Evolutionary conservation across 2,329 filamentous ascomycete species (phyloP), one percentile per base, ranked within the genome.

Genomic region (Colletotrichum lindemuthianum): DNA sequence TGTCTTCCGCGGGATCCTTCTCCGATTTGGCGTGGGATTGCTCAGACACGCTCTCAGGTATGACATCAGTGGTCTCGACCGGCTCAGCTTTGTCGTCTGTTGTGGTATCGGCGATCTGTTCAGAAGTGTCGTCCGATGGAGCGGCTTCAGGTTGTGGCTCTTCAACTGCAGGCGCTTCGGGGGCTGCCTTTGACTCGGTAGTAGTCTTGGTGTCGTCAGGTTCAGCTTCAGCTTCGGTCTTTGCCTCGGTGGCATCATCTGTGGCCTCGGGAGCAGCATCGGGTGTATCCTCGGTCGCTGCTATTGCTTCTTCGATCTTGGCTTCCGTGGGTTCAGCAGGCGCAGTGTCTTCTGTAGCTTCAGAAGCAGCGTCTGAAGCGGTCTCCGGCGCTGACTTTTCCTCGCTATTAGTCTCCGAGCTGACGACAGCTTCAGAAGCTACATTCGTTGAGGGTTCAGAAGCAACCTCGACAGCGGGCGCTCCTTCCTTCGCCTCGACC

Each of bases 1-100:
- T 11, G 4, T 51, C 53, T 54, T 54, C 59, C 33, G 41, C 12
- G 39, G 7, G 12, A 36, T 32, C 44, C 33, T 48, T 24, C 10
- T 56, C 51, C 13, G 44, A 34, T 52, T 48, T 47, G 24, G 32
- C 45, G 39, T 56, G 58, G 10, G 10, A 4, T 5, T 34, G n/a
- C 9, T 32, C 51, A 10, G 45, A 36, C 36, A 51, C 44, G n/a
- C 47, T 47, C 11, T 51, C 32, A 2, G 2, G 10, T 8, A 8
- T 34, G 6, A 24, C 50, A 9, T 12, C n/a, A 4, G 11, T 15
- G 2, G n/a, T 37, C 24, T 51, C 40, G 1, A 15, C 36, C 2
- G 50, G 6, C 32, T 37, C 24, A 2, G 40, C 12, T 8, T 34
- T 43, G 51, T 37, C 50, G 1, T 60, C 51, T 6, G 61, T 41